A percentile compares a stretch with the other conserved stretches of the same genome.
Evolutionary conservation across 805 yeast genomes (phyloP).

Genomic region (Candida michaelii): DNA sequence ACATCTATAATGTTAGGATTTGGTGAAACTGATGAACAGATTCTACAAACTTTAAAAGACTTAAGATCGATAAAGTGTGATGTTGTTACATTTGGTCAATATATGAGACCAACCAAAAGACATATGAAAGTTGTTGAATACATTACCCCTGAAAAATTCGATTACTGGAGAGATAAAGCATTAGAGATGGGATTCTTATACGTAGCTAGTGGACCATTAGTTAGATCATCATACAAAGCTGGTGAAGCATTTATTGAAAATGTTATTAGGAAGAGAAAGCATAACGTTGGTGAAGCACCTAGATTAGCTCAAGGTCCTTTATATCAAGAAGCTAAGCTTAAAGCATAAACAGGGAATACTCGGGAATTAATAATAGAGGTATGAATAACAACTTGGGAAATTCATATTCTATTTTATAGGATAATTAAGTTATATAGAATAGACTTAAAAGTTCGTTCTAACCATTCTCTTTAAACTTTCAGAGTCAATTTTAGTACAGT

Average conservation of each 20-base stretch:
- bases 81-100: constrained; percentile 97
- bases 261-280: constrained; percentile 73
- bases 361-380: too few relatives aligned
- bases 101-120: constrained; percentile 98
- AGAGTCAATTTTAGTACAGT: too few relatives aligned
- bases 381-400: too few relatives aligned
- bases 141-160: constrained; percentile 90
- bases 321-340: background rate
- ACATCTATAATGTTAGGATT: constrained; percentile 95
- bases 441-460: too few relatives aligned
- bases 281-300: constrained; percentile 46
- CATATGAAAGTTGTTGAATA: constrained; percentile 98
- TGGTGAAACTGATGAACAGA: constrained; percentile 93
- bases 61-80: constrained; percentile 78
- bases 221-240: constrained; percentile 95
- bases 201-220: constrained; percentile 97
- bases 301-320: constrained; percentile 23
- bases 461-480: too few relatives aligned
- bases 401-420: too few relatives aligned
- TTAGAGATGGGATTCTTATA: constrained; percentile 87
- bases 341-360: too few relatives aligned
- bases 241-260: constrained; percentile 98
- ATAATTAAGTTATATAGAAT: too few relatives aligned
- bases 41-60: constrained; percentile 71
- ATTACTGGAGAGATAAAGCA: constrained; percentile 87